Evolutionary conservation across 176 grass and related monocot genomes (phyloP), one percentile per base, ranked within the genome.

Genomic region (Aegilops umbellulata): DNA sequence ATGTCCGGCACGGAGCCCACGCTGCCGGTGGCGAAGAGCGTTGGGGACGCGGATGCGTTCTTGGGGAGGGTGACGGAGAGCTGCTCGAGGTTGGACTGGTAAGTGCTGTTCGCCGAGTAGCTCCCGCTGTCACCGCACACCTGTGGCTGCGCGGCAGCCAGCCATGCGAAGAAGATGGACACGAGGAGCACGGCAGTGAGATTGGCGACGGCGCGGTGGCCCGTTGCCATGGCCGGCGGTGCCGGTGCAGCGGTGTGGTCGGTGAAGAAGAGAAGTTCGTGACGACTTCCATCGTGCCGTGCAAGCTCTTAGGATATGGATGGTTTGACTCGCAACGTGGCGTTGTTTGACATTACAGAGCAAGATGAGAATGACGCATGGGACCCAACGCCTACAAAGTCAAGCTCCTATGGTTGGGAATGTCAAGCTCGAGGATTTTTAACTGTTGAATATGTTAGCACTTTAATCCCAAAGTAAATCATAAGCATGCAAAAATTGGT

Each of bases 21-120:
- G 20, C 19, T n/a, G 55, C 19, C 20, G 55, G 2, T 3, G 19
- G 55, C 55, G 55, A 60, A 60, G 55, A 60, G 55, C 55, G 55
- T 60, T 1, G 19, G 55, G 55, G 55, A 36, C 3, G 44, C 3
- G 20, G 74, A 67, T 6, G 11, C 30, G n/a, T 69, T 70, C 11
- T 49, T 58, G 85, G 68, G 24, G 68, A 87, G 67, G 35, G 10
- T 24, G 23, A 36, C 61, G 66, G 80, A 58, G 36, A 87, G 65
- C 10, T 9, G 22, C 35, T 26, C 17, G 78, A 87, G 77, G 77
- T 81, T 87, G 51, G 53, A 31, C 23, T 65, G 24, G 68, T 81
- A 87, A 8, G 78, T 65, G 58, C 36, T 75, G 67, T 87, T 87
- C 10, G 68, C 3, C 9, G 78, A 65, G 66, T 34, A 87, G 67